Evolutionary conservation across 192 early-diverging fungal species (phyloP).

Genomic region (Coemansia sp.): DNA sequence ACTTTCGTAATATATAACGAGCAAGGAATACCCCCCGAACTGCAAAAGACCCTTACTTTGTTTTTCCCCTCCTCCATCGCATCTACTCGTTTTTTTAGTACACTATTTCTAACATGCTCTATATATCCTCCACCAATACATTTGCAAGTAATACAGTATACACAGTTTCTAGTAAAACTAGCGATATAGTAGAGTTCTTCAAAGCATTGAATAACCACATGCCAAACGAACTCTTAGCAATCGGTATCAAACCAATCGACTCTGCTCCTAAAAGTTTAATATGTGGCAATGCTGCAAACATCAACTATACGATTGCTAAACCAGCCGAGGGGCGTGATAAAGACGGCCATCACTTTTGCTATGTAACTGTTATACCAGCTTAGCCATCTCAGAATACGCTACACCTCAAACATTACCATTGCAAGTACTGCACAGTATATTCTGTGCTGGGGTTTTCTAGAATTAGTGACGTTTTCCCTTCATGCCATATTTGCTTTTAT

Average conservation of each 20-base stretch:
- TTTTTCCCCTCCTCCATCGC: neutral
- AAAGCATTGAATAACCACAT: neutral
- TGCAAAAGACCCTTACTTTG: neutral
- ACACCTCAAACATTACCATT: neutral
- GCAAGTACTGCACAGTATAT: no score
- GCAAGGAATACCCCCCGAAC: neutral
- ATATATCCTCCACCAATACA: neutral
- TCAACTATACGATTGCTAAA: neutral
- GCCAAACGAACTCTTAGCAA: neutral
- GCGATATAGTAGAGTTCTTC: neutral
- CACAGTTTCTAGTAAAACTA: neutral
- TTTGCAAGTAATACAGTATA: neutral
- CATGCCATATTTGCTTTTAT: no score
- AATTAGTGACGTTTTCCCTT: no score
- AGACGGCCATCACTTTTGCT: constrained; percentile 3
- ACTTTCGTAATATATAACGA: neutral
- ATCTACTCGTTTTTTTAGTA: neutral
- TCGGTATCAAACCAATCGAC: neutral
- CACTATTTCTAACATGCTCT: neutral
- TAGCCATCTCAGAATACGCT: neutral
- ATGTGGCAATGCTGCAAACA: neutral
- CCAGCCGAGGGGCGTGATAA: neutral
- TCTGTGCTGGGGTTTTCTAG: no score
- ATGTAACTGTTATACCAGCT: neutral
- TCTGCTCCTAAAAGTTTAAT: neutral